Evolutionary conservation across 2,329 filamentous ascomycete species (phyloP).

Genomic region (Penicillium sp.): DNA sequence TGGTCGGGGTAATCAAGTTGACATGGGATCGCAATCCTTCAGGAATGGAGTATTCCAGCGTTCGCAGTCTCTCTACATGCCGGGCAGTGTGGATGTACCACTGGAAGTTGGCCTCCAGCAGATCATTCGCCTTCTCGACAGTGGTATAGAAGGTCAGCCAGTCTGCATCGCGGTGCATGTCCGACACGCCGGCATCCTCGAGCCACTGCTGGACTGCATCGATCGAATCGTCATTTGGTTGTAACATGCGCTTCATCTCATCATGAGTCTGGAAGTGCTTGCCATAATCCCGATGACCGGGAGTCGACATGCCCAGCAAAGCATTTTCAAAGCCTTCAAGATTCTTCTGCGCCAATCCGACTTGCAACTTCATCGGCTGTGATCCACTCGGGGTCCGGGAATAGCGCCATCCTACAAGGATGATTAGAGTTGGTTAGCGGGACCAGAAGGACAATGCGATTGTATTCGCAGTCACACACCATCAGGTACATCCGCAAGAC

Average conservation of each 20-base stretch:
- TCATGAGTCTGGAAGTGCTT: conserved; percentile 44
- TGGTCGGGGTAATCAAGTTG: conserved; percentile 41
- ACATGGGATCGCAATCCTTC: conserved; percentile 31
- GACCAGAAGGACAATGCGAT: not conserved
- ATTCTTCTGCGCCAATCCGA: conserved; percentile 36
- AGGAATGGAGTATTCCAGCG: conserved; percentile 40
- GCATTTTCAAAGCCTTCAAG: conserved; percentile 41
- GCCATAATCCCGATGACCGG: conserved; percentile 45
- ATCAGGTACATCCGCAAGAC: conserved; percentile 30
- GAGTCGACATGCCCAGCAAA: conserved; percentile 48
- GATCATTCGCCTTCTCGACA: conserved; percentile 38
- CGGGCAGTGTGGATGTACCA: conserved; percentile 32
- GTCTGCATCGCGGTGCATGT: conserved; percentile 37
- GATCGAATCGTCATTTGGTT: conserved; percentile 39
- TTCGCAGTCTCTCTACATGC: conserved; percentile 33
- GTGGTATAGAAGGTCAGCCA: conserved; percentile 43
- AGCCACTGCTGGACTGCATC: conserved; percentile 45
- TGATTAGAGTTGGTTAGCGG: not conserved
- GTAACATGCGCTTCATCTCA: conserved; percentile 47
- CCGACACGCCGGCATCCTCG: conserved; percentile 34
- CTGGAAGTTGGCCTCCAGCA: conserved; percentile 47
- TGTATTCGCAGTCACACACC: conserved; percentile 29
- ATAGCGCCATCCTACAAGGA: conserved; percentile 29
- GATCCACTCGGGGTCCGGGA: conserved; percentile 22
- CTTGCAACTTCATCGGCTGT: conserved; percentile 30